A percentile compares a stretch with the other conserved stretches of the same genome.
These are phyloP conservation scores for Microstegium vimineum DNA, from an alignment of 176 grass and related monocot genomes.

Conservation along the genomic window DNA sequence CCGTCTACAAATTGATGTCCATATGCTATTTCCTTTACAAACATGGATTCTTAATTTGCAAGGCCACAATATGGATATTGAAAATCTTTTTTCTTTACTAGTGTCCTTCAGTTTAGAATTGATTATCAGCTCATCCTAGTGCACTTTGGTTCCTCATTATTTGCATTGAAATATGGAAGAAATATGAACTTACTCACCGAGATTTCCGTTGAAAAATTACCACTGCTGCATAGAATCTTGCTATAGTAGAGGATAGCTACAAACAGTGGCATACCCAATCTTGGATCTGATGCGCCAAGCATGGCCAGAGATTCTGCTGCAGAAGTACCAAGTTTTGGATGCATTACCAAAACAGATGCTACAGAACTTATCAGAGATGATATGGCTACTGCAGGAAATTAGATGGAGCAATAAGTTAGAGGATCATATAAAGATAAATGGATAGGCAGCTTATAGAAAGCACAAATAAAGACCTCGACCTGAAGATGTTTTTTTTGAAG, in stretches of 20 bases:
- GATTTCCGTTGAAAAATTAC: constrained; percentile 36
- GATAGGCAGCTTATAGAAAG: constrained; percentile 5
- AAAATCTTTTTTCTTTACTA: constrained; percentile 1
- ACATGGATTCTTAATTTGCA: constrained; percentile 16
- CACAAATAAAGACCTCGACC: constrained; percentile 30
- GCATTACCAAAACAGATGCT: constrained; percentile 60
- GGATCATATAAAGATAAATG: constrained; percentile 17
- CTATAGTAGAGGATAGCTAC: constrained; percentile 68
- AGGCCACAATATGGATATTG: constrained; percentile 3
- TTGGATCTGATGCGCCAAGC: constrained; percentile 64
- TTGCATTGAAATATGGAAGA: constrained; percentile 12
- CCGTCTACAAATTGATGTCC: not conserved
- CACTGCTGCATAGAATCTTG: constrained; percentile 57
- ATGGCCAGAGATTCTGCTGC: constrained; percentile 70
- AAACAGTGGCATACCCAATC: constrained; percentile 70
- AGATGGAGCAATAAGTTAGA: constrained; percentile 16
- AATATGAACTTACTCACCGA: constrained; percentile 56
- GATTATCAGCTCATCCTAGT: not conserved
- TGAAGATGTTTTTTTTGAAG: constrained; percentile 34
- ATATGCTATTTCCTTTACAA: constrained; percentile 2
- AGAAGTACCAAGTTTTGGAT: constrained; percentile 63
- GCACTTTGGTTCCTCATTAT: constrained; percentile 7
- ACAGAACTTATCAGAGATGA: constrained; percentile 63
- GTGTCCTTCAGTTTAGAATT: constrained; percentile 2
- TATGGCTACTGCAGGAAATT: constrained; percentile 58